phyloP scores from a whole-genome alignment of 108 stramenopile species.

The Nannochloropsis salina region DNA sequence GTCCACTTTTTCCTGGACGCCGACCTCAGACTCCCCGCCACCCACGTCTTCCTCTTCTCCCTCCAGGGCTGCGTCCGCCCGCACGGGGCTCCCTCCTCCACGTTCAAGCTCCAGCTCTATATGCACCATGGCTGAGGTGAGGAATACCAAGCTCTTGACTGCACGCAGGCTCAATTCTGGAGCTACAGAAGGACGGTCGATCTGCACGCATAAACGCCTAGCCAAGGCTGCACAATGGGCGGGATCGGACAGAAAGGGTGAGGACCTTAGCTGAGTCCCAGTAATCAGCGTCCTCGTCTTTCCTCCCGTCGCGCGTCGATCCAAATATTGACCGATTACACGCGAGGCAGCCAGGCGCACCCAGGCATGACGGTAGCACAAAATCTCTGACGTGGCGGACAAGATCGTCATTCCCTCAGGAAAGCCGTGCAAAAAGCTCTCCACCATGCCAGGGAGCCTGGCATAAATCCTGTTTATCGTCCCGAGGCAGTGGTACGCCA shows the following conservation, averaged over 20 bases:
- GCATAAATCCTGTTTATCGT: neutral
- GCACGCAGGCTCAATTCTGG: neutral
- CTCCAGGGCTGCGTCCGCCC: neutral
- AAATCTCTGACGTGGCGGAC: slow-evolving; percentile 22
- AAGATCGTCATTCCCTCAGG: neutral
- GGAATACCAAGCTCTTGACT: slow-evolving; percentile 7
- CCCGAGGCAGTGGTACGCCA: neutral
- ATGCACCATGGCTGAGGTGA: neutral
- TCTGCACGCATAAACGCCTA: neutral
- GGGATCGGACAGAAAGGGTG: neutral
- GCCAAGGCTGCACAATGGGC: neutral
- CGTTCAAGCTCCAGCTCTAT: neutral
- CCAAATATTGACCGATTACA: slow-evolving; percentile 34
- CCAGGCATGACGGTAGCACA: slow-evolving; percentile 49
- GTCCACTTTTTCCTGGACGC: neutral
- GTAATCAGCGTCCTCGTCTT: neutral
- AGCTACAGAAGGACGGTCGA: neutral
- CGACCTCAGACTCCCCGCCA: neutral
- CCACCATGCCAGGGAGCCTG: slow-evolving; percentile 4
- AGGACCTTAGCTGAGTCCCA: neutral
- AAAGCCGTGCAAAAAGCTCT: slow-evolving; percentile 1
- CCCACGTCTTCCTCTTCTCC: neutral
- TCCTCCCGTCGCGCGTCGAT: neutral
- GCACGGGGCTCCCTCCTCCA: neutral
- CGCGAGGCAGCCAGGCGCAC: slow-evolving; percentile 42